Percentiles rank a stretch among this genome's conserved stretches.
Conservation (phyloP, 352 stramenopile species). For the Phytophthora pistaciae region DNA sequence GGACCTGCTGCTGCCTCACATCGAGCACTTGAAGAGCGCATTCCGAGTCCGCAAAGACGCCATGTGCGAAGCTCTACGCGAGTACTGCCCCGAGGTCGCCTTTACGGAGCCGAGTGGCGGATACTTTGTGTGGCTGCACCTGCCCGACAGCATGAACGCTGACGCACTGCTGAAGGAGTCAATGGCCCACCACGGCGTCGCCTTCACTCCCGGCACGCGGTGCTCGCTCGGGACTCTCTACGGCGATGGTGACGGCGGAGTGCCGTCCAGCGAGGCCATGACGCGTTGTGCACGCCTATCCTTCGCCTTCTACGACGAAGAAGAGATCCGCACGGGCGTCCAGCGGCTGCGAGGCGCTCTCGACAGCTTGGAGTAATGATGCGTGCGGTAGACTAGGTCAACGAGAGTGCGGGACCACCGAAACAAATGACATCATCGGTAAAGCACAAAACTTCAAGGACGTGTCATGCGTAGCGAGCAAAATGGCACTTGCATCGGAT, state of each 20-base stretch:
- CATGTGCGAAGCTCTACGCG: slow-evolving; percentile 57
- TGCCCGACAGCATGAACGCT: slow-evolving; percentile 58
- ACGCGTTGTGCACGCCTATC: slow-evolving; percentile 68
- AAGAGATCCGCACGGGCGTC: slow-evolving; percentile 76
- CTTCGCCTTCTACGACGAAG: slow-evolving; percentile 84
- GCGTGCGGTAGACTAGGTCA: slow-evolving; percentile 3
- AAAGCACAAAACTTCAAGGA: slow-evolving; percentile 23
- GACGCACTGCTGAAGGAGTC: slow-evolving; percentile 64
- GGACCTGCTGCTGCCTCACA: slow-evolving; percentile 54
- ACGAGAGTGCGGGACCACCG: slow-evolving; percentile 3
- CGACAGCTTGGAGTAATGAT: slow-evolving; percentile 26
- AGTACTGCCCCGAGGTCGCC: slow-evolving; percentile 47
- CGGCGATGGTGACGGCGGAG: slow-evolving; percentile 26
- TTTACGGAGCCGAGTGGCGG: slow-evolving; percentile 78
- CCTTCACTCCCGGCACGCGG: slow-evolving; percentile 78
- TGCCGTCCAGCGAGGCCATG: slow-evolving; percentile 37
- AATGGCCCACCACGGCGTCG: slow-evolving; percentile 59
- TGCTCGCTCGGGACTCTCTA: slow-evolving; percentile 53
- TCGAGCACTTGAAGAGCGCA: slow-evolving; percentile 50
- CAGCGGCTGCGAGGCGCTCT: slow-evolving; percentile 58
- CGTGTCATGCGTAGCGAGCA: slow-evolving; percentile 16
- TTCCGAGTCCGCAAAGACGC: slow-evolving; percentile 53
- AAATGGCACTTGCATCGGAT: not conserved
- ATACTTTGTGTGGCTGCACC: slow-evolving; percentile 88
- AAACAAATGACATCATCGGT: slow-evolving; percentile 31